phyloP scores from a whole-genome alignment of 1,284 basidiomycete species.

The Cryptococcus sp. region DNA sequence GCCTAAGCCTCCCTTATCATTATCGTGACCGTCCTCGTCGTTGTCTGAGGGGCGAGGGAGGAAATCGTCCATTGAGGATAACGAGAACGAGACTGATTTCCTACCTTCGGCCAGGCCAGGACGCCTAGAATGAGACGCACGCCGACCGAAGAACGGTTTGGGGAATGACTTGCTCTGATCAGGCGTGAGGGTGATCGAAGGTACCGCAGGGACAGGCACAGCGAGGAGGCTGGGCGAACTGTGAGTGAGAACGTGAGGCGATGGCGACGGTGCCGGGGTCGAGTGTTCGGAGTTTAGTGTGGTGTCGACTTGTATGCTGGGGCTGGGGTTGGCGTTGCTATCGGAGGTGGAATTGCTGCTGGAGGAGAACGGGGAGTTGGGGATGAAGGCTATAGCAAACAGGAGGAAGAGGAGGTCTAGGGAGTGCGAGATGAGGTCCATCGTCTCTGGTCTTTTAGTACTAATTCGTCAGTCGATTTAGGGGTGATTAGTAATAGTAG shows the following conservation, averaged over 20 bases:
- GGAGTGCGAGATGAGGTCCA: constrained; percentile 23
- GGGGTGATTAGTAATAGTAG: too few relatives aligned
- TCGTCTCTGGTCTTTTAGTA: constrained; percentile 1
- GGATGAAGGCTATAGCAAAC: constrained; percentile 26
- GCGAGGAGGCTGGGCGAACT: constrained; percentile 1
- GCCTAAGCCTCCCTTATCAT: constrained; percentile 8
- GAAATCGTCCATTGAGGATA: constrained; percentile 35
- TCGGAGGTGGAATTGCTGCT: constrained; percentile 11
- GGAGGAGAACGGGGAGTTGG: not conserved
- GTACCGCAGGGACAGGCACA: constrained; percentile 15
- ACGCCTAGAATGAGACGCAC: not conserved
- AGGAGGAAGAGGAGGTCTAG: constrained; percentile 35
- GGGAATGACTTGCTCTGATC: not conserved
- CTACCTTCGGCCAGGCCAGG: constrained; percentile 7
- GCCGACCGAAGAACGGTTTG: not conserved
- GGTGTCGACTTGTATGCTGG: not conserved
- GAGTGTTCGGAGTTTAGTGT: constrained; percentile 4
- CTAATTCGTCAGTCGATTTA: too few relatives aligned
- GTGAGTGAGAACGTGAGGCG: constrained; percentile 5
- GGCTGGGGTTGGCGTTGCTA: not conserved
- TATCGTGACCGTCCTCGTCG: not conserved
- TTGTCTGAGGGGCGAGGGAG: not conserved
- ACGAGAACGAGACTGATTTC: constrained; percentile 40
- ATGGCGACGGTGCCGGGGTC: constrained; percentile 4
- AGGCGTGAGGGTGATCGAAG: constrained; percentile 24